Conservation (phyloP, 2,329 filamentous ascomycete genomes). For the Claviceps digitariae region DNA sequence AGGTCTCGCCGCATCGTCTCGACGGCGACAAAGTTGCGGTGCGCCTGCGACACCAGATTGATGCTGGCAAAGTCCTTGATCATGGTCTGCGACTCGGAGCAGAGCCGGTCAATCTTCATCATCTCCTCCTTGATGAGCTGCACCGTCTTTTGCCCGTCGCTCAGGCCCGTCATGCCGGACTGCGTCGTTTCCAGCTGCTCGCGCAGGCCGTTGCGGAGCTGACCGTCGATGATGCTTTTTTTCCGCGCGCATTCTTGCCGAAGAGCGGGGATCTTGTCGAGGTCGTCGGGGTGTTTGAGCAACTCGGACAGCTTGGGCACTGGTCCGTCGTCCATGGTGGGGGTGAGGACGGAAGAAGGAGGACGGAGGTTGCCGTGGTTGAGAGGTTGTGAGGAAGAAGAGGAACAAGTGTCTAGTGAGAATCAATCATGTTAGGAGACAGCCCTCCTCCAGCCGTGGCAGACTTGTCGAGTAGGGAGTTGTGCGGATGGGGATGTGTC, state of each 20-base stretch:
- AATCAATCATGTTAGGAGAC: background rate
- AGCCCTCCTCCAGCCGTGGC: background rate
- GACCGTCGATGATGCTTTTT: slow-evolving; percentile 80
- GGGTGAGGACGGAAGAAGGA: too few species aligned
- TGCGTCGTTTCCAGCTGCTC: slow-evolving; percentile 94
- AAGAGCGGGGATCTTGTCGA: slow-evolving; percentile 84
- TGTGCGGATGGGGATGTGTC: background rate
- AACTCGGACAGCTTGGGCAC: slow-evolving; percentile 80
- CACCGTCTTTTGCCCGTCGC: slow-evolving; percentile 82
- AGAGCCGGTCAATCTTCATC: slow-evolving; percentile 95
- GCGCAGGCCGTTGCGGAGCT: slow-evolving; percentile 74
- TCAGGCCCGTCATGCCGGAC: slow-evolving; percentile 77
- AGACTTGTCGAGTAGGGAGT: background rate
- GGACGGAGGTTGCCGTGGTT: too few species aligned
- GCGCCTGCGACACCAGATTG: slow-evolving; percentile 83
- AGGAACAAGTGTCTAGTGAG: background rate
- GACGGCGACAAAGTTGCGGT: slow-evolving; percentile 89
- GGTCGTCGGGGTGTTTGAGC: slow-evolving; percentile 86
- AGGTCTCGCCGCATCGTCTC: slow-evolving; percentile 87
- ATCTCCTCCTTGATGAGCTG: slow-evolving; percentile 95
- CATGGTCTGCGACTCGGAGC: slow-evolving; percentile 93
- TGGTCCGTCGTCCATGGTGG: slow-evolving; percentile 41
- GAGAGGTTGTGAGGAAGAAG: background rate
- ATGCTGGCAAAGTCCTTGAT: slow-evolving; percentile 93
- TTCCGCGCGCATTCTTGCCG: slow-evolving; percentile 91